Evolutionary conservation across 306 rosid genomes (phyloP), one percentile per base, ranked within the genome.

Genomic region (Datisca glomerata): DNA sequence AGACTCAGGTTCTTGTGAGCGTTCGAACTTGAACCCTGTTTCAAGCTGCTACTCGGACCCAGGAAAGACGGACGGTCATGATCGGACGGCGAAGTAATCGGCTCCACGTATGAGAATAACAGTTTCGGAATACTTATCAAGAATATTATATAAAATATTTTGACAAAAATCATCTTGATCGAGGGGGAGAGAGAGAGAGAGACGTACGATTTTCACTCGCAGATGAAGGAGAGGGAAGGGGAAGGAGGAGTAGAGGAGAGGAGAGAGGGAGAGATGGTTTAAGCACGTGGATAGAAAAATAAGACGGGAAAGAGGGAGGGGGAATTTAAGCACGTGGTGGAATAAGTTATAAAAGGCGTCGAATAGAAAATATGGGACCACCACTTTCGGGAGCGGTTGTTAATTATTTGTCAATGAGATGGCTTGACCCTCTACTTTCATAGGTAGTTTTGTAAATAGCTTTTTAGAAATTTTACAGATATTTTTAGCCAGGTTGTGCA

Each of bases 1-100:
- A 38, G 47, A 55, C 55, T 76, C 35, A 1, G 43, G 68, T 82
- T 82, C 11, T 66, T 76, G 14, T 15, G 18, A 4, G 42, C 33
- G 2, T 14, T 51, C 6, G 59, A 64, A n/a, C 12, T 31, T 11
- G 13, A 12, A 12, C 4, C n/a, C 36, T 31, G 36, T 31, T 31
- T 31, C 36, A 31, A 31, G 36, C 36, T 1, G n/a, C 36, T 5
- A 5, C 7, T 10, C 12, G 36, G n/a, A 11, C 36, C 13, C n/a
- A 31, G n/a, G 9, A 31, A 8, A 12, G 36, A 31, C 4, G 36
- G n/a, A 14, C 2, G 36, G 4, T 31, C 36, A 14, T 8, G 36
- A 31, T 31, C 36, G 36, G 36, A 12, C 36, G 36, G 36, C n/a
- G 36, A 31, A 5, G 36, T 31, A 8, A 31, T 14, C 12, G 36